Percentiles rank a stretch among this genome's conserved stretches.
These are phyloP conservation scores for Centella asiatica DNA, from an alignment of 129 eudicot species.

Conservation along the genomic window DNA sequence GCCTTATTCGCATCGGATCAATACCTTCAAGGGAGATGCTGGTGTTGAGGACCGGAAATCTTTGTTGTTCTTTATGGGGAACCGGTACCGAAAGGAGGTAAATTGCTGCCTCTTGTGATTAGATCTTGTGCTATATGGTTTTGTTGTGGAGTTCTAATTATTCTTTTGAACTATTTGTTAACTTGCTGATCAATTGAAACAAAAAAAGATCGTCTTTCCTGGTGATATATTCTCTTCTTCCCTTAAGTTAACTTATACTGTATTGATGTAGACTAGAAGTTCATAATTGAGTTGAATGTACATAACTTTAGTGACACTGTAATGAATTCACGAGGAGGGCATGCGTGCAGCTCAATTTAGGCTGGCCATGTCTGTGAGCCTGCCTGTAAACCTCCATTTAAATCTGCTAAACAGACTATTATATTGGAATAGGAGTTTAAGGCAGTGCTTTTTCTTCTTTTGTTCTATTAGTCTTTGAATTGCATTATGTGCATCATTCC, in stretches of 20 bases:
- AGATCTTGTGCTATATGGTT: not conserved
- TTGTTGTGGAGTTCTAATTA: not conserved
- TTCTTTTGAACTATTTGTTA: not conserved
- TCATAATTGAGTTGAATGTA: not conserved
- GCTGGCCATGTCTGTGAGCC: not conserved
- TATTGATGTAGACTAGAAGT: not conserved
- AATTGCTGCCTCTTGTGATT: not conserved
- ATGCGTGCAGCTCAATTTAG: too few relatives aligned
- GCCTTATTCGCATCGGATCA: slow-evolving; percentile 84
- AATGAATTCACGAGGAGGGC: not conserved
- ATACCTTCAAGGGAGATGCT: slow-evolving; percentile 52
- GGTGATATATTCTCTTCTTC: not conserved
- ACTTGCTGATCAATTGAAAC: not conserved
- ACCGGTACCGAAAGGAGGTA: slow-evolving; percentile 94
- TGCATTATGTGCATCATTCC: too few relatives aligned
- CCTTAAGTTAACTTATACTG: not conserved
- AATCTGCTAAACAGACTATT: too few relatives aligned
- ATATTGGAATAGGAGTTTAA: not conserved
- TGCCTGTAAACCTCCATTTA: not conserved
- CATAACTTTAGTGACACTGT: not conserved
- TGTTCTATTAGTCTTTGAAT: too few relatives aligned
- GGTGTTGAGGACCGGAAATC: slow-evolving; percentile 65
- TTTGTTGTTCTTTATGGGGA: slow-evolving; percentile 88
- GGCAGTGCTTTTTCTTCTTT: not conserved
- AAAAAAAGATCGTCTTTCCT: not conserved